Evolutionary conservation across 257 asterid genomes (phyloP).

Genomic region (Fraxinus pennsylvanica): DNA sequence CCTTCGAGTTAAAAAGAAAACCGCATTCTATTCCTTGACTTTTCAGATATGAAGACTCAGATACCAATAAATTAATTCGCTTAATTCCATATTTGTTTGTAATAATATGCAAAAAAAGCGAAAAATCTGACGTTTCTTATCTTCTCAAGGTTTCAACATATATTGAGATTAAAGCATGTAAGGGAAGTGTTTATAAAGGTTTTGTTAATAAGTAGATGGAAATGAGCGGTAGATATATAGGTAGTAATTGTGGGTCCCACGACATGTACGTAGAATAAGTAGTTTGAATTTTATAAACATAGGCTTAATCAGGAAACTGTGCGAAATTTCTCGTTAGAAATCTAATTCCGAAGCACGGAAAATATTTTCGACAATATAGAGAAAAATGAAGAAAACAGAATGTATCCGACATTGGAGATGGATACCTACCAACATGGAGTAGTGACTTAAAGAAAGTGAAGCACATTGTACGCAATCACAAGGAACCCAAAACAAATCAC

Average conservation of each 20-base stretch:
- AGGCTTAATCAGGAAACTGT: neutral
- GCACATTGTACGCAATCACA: conserved; percentile 79
- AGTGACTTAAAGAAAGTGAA: conserved; percentile 66
- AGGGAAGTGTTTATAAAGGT: too few relatives aligned
- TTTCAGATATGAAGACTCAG: neutral
- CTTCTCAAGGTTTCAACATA: neutral
- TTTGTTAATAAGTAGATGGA: too few relatives aligned
- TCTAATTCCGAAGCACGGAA: neutral
- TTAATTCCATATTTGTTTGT: neutral
- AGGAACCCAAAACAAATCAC: conserved; percentile 85
- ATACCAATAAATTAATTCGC: neutral
- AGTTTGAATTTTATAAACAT: too few relatives aligned
- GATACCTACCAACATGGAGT: conserved; percentile 63
- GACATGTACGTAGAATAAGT: too few relatives aligned
- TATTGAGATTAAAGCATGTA: neutral
- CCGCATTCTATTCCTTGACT: neutral
- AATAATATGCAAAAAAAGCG: neutral
- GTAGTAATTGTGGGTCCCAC: too few relatives aligned
- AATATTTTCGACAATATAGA: conserved; percentile 19
- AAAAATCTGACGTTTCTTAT: neutral
- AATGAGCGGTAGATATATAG: too few relatives aligned
- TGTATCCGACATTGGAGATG: conserved; percentile 8
- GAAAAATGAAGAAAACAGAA: conserved; percentile 8
- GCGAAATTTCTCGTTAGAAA: neutral
- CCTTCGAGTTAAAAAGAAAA: neutral